Percentiles rank a stretch among this genome's conserved stretches.
phyloP scores from a whole-genome alignment of 768 basidiomycete genomes.

The Paxillus rubicundulus region DNA sequence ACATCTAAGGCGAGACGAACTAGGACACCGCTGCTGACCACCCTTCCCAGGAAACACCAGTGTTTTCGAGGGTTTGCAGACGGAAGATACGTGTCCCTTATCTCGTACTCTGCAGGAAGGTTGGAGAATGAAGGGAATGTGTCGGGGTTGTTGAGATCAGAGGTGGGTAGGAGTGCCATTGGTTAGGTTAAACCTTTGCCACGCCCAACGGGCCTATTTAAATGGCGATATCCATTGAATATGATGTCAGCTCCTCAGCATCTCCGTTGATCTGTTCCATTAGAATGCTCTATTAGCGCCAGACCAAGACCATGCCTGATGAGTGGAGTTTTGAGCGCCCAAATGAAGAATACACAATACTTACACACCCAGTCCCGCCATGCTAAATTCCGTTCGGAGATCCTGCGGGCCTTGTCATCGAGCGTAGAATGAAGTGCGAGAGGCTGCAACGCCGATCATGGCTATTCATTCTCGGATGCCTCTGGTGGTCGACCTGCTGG shows the following conservation, averaged over 20 bases:
- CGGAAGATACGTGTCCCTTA: conserved; percentile 18
- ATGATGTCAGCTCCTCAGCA: too few species aligned
- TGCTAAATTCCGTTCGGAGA: too few species aligned
- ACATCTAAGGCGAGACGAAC: conserved; percentile 30
- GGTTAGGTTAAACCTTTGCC: conserved; percentile 3
- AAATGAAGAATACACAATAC: too few species aligned
- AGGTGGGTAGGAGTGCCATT: conserved; percentile 20
- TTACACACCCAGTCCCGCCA: too few species aligned
- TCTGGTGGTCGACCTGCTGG: background rate
- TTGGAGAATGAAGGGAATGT: conserved; percentile 24
- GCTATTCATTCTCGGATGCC: background rate
- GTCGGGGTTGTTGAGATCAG: conserved; percentile 24
- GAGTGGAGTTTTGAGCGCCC: too few species aligned
- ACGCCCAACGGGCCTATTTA: background rate
- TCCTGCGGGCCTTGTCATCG: too few species aligned
- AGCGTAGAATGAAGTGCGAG: too few species aligned
- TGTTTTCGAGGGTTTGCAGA: conserved; percentile 26
- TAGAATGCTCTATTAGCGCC: background rate
- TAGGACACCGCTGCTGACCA: conserved; percentile 22
- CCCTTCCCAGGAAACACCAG: conserved; percentile 30
- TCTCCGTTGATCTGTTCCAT: background rate
- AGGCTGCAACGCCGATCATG: too few species aligned
- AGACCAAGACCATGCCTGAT: too few species aligned
- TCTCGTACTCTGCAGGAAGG: conserved; percentile 23
- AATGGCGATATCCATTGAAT: background rate